A percentile compares a stretch with the other conserved stretches of the same genome.
Conservation (phyloP, 192 early-diverging fungal genomes). For the Umbelopsis isabellina region DNA sequence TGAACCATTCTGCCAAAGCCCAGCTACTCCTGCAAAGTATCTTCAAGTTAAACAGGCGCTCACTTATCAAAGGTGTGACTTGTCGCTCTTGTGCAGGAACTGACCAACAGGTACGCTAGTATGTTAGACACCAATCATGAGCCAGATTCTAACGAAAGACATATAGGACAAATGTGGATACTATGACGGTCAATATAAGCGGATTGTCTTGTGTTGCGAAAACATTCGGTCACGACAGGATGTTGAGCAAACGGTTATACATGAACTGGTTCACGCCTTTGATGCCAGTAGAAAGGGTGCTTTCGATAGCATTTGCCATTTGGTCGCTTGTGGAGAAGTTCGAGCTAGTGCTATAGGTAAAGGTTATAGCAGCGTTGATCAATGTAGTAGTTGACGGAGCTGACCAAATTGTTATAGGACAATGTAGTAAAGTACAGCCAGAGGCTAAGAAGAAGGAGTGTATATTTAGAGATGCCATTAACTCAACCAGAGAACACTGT, state of each 20-base stretch:
- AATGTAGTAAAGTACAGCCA: conserved; percentile 33
- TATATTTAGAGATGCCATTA: conserved; percentile 36
- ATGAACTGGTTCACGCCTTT: conserved; percentile 45
- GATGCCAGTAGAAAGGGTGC: conserved; percentile 35
- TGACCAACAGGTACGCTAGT: conserved; percentile 25
- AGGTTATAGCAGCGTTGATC: not conserved
- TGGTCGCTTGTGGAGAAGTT: conserved; percentile 42
- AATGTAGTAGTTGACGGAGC: not conserved
- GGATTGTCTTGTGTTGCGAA: conserved; percentile 45
- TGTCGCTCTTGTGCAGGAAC: conserved; percentile 39
- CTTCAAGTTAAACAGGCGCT: conserved; percentile 26
- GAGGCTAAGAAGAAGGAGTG: conserved; percentile 25
- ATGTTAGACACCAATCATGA: not conserved
- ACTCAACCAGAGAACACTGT: conserved; percentile 33
- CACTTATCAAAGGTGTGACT: conserved; percentile 35
- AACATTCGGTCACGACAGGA: conserved; percentile 32
- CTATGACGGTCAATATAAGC: conserved; percentile 38
- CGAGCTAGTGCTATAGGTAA: conserved; percentile 36
- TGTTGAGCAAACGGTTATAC: conserved; percentile 37
- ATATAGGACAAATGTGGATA: conserved; percentile 34
- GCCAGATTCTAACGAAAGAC: not conserved
- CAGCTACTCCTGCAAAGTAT: conserved; percentile 28
- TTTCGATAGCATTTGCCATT: conserved; percentile 35
- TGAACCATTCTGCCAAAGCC: conserved; percentile 27
- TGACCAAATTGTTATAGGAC: conserved; percentile 20